phyloP scores from a whole-genome alignment of 176 grass and related monocot species.

The Oryza meyeriana region DNA sequence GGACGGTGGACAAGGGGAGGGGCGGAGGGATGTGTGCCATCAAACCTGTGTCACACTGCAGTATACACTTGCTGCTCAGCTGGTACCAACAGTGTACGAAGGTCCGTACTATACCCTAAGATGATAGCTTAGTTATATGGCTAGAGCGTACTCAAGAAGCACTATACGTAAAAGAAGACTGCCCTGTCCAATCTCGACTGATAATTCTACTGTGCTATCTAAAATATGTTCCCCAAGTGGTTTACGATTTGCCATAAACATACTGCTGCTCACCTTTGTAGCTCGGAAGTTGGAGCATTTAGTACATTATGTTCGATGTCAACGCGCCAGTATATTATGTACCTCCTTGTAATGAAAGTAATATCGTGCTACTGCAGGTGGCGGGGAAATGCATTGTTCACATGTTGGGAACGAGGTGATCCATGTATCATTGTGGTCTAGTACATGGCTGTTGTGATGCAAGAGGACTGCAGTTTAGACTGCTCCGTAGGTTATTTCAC shows the following conservation, averaged over 20 bases:
- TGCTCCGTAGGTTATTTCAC: background rate
- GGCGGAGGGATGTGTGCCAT: background rate
- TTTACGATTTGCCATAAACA: background rate
- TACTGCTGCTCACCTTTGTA: too few relatives aligned
- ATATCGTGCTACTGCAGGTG: background rate
- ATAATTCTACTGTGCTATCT: background rate
- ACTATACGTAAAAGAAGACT: too few relatives aligned
- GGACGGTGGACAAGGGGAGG: background rate
- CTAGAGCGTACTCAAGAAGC: too few relatives aligned
- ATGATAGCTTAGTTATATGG: too few relatives aligned
- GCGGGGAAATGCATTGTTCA: background rate
- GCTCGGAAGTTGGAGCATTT: too few relatives aligned
- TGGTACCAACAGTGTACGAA: background rate
- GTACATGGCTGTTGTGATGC: background rate
- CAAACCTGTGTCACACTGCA: background rate
- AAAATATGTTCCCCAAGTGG: background rate
- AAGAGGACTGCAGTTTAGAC: background rate
- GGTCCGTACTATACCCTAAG: background rate
- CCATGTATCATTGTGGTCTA: background rate
- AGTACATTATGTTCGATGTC: too few relatives aligned
- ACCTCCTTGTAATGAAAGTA: background rate
- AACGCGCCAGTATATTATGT: background rate
- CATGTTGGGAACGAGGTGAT: background rate
- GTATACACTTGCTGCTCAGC: background rate
- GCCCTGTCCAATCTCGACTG: too few relatives aligned